Percentiles rank a stretch among this genome's conserved stretches.
phyloP scores from a whole-genome alignment of 345 rosid genomes.

The Eucalyptus sp. region DNA sequence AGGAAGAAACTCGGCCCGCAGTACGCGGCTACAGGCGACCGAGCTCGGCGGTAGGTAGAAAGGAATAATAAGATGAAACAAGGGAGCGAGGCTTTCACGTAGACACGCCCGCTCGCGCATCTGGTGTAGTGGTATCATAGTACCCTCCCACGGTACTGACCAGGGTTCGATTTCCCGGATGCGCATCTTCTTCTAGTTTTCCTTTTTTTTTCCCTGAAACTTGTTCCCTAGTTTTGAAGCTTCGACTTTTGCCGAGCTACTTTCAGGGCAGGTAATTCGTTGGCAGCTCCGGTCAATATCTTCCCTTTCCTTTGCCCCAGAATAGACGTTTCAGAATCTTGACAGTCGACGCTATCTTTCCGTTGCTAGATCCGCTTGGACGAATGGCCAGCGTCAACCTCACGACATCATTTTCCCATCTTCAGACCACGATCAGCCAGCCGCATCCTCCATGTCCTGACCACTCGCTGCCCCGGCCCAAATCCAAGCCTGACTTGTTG shows the following conservation, averaged over 20 bases:
- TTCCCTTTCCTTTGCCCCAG: not conserved
- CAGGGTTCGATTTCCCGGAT: slow-evolving; percentile 96
- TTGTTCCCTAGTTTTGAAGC: not conserved
- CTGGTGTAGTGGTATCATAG: slow-evolving; percentile 95
- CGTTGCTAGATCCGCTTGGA: not conserved
- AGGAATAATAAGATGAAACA: fast-evolving
- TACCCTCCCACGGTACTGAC: slow-evolving; percentile 99
- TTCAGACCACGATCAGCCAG: not conserved
- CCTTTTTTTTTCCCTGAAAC: not conserved
- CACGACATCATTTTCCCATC: not conserved
- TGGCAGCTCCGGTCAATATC: not conserved
- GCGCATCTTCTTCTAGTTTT: slow-evolving; percentile 9
- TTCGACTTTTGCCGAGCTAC: not conserved
- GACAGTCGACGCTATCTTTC: not conserved
- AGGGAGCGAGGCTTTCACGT: fast-evolving
- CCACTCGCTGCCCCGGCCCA: slow-evolving; percentile 12
- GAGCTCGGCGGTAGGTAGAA: not conserved
- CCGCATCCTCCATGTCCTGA: slow-evolving; percentile 13
- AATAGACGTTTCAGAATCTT: not conserved
- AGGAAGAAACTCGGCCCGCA: slow-evolving; percentile 45
- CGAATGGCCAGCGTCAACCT: not conserved
- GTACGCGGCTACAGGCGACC: not conserved
- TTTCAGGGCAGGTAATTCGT: not conserved
- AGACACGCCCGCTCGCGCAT: slow-evolving; percentile 20
- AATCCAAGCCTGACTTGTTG: slow-evolving; percentile 26